A percentile compares a stretch with the other conserved stretches of the same genome.
Evolutionary conservation across 78 protist genomes (phyloP).

Genomic region (Pirum gemmata): DNA sequence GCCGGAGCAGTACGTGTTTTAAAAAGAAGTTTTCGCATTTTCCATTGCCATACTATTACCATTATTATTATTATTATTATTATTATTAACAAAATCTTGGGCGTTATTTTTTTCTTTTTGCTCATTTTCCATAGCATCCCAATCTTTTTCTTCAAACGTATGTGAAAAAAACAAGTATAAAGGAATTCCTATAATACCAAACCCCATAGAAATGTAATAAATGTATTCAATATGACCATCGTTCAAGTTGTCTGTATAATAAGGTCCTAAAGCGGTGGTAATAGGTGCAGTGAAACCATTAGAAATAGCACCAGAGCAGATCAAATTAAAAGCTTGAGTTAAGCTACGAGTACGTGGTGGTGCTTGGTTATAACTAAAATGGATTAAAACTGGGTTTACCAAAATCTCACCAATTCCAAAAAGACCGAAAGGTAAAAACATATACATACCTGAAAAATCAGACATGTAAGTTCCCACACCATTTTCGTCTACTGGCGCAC

Average conservation of each 20-base stretch:
- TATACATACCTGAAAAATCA: neutral
- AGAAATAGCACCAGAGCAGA: neutral
- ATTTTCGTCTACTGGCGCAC: constrained; percentile 13
- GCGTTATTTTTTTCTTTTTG: too few relatives aligned
- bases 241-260: neutral
- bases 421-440: constrained; percentile 32
- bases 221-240: neutral
- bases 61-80: too few relatives aligned
- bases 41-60: too few relatives aligned
- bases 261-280: neutral
- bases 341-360: constrained; percentile 31
- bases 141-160: too few relatives aligned
- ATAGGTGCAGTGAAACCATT: constrained; percentile 38
- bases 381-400: constrained; percentile 23
- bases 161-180: neutral
- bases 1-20: too few relatives aligned
- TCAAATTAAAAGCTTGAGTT: constrained; percentile 7
- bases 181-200: neutral
- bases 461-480: constrained; percentile 13
- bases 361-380: constrained; percentile 24
- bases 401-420: constrained; percentile 35
- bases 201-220: neutral
- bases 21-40: too few relatives aligned
- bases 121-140: too few relatives aligned
- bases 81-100: too few relatives aligned